Evolutionary conservation across 495 filamentous ascomycete genomes (phyloP).

Genomic region (Neurospora tetraspora): DNA sequence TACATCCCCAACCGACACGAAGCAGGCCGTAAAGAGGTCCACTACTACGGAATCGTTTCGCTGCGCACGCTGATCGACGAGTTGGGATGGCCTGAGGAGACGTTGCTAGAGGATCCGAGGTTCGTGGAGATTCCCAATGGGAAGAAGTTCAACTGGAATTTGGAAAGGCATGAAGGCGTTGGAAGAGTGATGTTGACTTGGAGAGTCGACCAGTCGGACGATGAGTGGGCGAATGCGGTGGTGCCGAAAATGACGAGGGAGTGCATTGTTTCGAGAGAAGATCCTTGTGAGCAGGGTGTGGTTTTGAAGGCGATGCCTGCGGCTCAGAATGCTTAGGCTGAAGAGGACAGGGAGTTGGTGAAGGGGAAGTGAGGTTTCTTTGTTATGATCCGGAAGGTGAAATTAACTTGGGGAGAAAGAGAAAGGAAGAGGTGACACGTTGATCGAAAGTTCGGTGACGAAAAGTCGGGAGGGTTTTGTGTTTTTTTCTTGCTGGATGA

Average conservation of each 20-base stretch:
- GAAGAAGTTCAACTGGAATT: neutral
- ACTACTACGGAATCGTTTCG: neutral
- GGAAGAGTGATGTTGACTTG: neutral
- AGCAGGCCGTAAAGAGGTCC: neutral
- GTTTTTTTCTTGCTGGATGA: too few relatives aligned
- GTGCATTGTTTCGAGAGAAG: neutral
- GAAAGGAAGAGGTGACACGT: too few relatives aligned
- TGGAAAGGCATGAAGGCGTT: neutral
- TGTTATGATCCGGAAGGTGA: too few relatives aligned
- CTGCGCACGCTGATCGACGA: neutral
- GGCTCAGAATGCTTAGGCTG: neutral
- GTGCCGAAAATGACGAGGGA: neutral
- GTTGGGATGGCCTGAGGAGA: neutral
- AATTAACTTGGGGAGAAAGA: too few relatives aligned
- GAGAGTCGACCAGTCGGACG: neutral
- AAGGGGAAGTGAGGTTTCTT: too few relatives aligned
- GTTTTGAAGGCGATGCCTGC: neutral
- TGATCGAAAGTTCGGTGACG: too few relatives aligned
- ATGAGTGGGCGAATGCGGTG: neutral
- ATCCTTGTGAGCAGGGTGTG: neutral
- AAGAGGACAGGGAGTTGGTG: neutral
- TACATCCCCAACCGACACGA: neutral
- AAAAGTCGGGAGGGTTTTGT: too few relatives aligned
- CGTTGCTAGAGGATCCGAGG: neutral
- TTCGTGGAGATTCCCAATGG: neutral